A percentile compares a stretch with the other conserved stretches of the same genome.
phyloP scores from a whole-genome alignment of 1,284 basidiomycete species.

The Austroboletus niveus region DNA sequence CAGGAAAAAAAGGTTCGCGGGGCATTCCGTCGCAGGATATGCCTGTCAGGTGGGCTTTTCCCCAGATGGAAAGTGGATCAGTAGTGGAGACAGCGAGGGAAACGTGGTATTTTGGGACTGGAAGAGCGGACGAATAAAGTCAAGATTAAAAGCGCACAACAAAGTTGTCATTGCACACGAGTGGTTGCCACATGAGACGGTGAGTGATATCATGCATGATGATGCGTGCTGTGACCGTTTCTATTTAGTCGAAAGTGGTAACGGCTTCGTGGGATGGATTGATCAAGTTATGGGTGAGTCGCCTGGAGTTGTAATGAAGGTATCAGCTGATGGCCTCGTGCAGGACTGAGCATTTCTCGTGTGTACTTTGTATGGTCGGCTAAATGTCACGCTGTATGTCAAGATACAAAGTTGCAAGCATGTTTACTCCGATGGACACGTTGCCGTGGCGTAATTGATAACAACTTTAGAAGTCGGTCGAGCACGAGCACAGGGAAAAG shows the following conservation, averaged over 20 bases:
- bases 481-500: neutral
- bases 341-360: slow-evolving; percentile 36
- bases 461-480: slow-evolving; percentile 5
- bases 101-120: slow-evolving; percentile 99
- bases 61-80: slow-evolving; percentile 97
- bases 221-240: slow-evolving; percentile 11
- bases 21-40: slow-evolving; percentile 95
- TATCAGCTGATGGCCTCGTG: slow-evolving; percentile 11
- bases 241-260: slow-evolving; percentile 82
- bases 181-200: slow-evolving; percentile 97
- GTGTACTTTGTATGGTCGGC: slow-evolving; percentile 7
- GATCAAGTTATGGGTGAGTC: slow-evolving; percentile 88
- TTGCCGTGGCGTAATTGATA: slow-evolving; percentile 1
- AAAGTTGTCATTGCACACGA: slow-evolving; percentile 97
- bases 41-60: slow-evolving; percentile 97
- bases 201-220: slow-evolving; percentile 44
- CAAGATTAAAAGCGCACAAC: slow-evolving; percentile 83
- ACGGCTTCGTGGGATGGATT: slow-evolving; percentile 97
- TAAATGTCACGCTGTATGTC: slow-evolving; percentile 1
- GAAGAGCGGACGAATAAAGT: slow-evolving; percentile 96
- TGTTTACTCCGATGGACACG: neutral
- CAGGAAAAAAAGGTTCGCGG: slow-evolving; percentile 96
- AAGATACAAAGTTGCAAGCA: neutral
- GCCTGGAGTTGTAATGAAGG: neutral
- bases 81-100: slow-evolving; percentile 92